Evolutionary conservation across 148 eudicot species (phyloP).

Genomic region (Fagopyrum esculentum): DNA sequence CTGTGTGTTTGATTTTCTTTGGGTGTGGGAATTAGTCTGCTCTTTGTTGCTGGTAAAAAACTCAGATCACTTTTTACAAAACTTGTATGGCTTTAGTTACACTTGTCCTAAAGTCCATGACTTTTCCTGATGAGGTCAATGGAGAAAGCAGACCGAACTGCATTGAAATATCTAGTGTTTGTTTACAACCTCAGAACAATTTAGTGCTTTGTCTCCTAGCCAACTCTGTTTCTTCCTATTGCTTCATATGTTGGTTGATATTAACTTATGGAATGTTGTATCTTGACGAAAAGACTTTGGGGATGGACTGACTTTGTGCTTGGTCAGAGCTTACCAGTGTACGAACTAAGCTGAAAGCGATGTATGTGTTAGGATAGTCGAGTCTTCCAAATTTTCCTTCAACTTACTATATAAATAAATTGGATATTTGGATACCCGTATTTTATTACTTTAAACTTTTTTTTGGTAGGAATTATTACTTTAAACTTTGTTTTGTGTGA

Average conservation of each 20-base stretch:
- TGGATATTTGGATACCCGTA: neutral
- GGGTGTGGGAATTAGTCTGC: neutral
- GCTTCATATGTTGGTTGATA: neutral
- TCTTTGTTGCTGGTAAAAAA: neutral
- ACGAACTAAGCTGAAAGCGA: neutral
- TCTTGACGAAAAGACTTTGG: neutral
- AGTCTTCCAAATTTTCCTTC: neutral
- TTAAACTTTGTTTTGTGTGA: neutral
- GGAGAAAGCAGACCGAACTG: neutral
- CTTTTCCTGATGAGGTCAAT: neutral
- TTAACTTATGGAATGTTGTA: neutral
- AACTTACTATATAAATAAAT: neutral
- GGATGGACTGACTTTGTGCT: neutral
- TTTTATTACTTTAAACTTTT: neutral
- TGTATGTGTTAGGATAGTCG: neutral
- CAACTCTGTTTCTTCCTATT: neutral
- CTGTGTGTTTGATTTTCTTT: neutral
- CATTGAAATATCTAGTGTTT: neutral
- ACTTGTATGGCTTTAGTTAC: too few relatives aligned
- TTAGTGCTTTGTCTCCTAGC: neutral
- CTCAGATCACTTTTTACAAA: neutral
- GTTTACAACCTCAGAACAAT: neutral
- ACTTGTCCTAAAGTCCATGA: too few relatives aligned
- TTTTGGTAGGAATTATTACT: neutral
- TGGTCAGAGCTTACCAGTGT: neutral